A percentile compares a stretch with the other conserved stretches of the same genome.
These are phyloP conservation scores for Triangularia setosa DNA, from an alignment of 2,329 filamentous ascomycete species.

Conservation along the genomic window DNA sequence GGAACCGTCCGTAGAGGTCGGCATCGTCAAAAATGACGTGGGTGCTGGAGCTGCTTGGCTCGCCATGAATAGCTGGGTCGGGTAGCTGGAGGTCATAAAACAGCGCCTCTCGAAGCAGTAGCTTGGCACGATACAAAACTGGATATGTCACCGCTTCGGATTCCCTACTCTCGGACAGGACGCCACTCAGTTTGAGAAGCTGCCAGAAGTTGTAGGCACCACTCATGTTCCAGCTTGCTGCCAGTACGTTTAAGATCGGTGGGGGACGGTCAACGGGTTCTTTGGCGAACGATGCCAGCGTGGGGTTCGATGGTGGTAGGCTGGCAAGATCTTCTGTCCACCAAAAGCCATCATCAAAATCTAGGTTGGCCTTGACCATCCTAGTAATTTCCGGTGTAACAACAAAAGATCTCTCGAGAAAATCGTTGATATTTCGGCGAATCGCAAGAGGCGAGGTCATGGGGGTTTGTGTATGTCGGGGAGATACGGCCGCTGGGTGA, in stretches of 20 bases:
- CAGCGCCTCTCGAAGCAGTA: slow-evolving; percentile 51
- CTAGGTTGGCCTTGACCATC: slow-evolving; percentile 43
- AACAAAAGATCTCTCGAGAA: slow-evolving; percentile 44
- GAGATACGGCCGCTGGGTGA: slow-evolving; percentile 34
- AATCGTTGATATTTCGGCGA: slow-evolving; percentile 50
- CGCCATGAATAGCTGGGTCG: slow-evolving; percentile 42
- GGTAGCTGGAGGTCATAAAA: slow-evolving; percentile 52
- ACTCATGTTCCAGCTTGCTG: slow-evolving; percentile 49
- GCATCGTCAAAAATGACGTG: slow-evolving; percentile 40
- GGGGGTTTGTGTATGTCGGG: slow-evolving; percentile 47
- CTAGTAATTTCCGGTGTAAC: slow-evolving; percentile 38
- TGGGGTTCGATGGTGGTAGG: slow-evolving; percentile 37
- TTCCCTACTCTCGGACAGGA: slow-evolving; percentile 45
- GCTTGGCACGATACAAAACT: slow-evolving; percentile 50
- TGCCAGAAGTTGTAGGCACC: slow-evolving; percentile 51
- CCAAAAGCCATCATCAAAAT: slow-evolving; percentile 57
- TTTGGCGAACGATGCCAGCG: slow-evolving; percentile 36
- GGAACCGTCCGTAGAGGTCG: slow-evolving; percentile 45
- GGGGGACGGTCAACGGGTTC: slow-evolving; percentile 41
- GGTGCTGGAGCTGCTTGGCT: slow-evolving; percentile 33
- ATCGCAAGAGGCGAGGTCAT: slow-evolving; percentile 47
- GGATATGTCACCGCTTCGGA: slow-evolving; percentile 48
- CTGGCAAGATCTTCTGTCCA: slow-evolving; percentile 50
- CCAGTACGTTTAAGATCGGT: slow-evolving; percentile 47
- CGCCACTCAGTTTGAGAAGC: slow-evolving; percentile 48